Evolutionary conservation across 495 filamentous ascomycete genomes (phyloP), one percentile per base, ranked within the genome.

Genomic region (Neurospora sp.): DNA sequence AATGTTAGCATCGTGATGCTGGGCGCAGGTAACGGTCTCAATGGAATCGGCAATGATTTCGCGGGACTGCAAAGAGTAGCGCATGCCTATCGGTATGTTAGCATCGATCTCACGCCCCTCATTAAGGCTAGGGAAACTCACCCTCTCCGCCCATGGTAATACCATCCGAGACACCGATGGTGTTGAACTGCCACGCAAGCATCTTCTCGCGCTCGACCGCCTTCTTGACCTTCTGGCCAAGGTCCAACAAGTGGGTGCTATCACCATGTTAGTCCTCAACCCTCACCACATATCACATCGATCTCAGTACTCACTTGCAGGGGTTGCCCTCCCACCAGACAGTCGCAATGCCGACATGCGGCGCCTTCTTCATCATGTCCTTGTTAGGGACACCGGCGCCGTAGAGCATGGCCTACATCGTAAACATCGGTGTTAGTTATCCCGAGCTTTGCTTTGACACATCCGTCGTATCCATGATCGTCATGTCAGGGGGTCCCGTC

Each of bases 291-390:
- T n/a, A n/a, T n/a, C n/a, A n/a, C n/a, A n/a, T n/a, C n/a, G n/a
- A n/a, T n/a, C n/a, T n/a, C n/a, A n/a, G n/a, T n/a, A 83, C 86
- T 82, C 80, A 88, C 87, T 87, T 86, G 83, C 84, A 87, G 70
- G 96, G 94, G 80, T 99, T 99, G 38, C 96, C 96, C 82, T 99
- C 96, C 94, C 95, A 99, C 95, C 95, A 98, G 3, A 98, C 93
- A 7, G 93, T 93, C 8, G 95, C 92, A 74, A 90, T 85, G 37
- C 96, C 96, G 14, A 99, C 93, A 73, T 99, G 96, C 8, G 95
- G 94, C 71, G 90, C 91, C 72, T 88, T 96, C 80, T 94, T 93
- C 94, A 98, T 97, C 76, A 92, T 87, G 39, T 95, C 87, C 77
- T 89, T 86, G 77, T 94, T 87, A 16, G 94, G 94, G 39, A 98